Conservation (phyloP, 805 yeast species). For the Pichia membranifaciens region DNA sequence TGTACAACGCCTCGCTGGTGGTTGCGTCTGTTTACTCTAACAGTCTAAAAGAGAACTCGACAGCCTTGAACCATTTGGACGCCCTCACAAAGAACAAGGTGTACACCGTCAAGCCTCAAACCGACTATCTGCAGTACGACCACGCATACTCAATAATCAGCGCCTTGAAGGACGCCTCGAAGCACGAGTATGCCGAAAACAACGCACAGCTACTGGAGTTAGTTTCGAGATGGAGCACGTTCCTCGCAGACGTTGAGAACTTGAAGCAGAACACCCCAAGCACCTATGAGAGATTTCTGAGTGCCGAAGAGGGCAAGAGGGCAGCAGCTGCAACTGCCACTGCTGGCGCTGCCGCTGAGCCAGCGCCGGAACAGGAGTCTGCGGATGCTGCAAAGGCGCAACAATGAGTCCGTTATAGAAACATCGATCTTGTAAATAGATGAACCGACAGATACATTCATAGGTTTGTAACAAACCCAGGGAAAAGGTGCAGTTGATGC, state of each 20-base stretch:
- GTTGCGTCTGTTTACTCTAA: slow-evolving; percentile 8
- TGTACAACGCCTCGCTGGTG: slow-evolving; percentile 5
- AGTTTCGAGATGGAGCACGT: slow-evolving; percentile 8
- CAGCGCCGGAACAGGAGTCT: neutral
- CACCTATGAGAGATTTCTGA: slow-evolving; percentile 5
- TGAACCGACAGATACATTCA: too few species aligned
- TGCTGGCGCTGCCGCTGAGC: neutral
- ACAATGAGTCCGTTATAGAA: too few species aligned
- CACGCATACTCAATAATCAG: slow-evolving; percentile 12
- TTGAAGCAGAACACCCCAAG: slow-evolving; percentile 6
- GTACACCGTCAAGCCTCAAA: slow-evolving; percentile 3
- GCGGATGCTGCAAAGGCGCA: too few species aligned
- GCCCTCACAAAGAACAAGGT: slow-evolving; percentile 4
- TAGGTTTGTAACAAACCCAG: too few species aligned
- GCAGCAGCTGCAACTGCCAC: neutral
- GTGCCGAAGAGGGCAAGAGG: neutral
- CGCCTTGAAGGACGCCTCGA: slow-evolving; percentile 13
- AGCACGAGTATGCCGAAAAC: neutral
- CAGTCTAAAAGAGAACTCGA: neutral
- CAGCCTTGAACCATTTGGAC: slow-evolving; percentile 4
- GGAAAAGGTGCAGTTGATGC: too few species aligned
- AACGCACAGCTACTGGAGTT: slow-evolving; percentile 1
- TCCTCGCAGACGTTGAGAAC: slow-evolving; percentile 3
- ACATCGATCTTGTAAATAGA: too few species aligned
- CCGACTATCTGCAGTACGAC: slow-evolving; percentile 11